A percentile compares a stretch with the other conserved stretches of the same genome.
Conservation (phyloP, 192 early-diverging fungal genomes). For the Umbelopsis isabellina region DNA sequence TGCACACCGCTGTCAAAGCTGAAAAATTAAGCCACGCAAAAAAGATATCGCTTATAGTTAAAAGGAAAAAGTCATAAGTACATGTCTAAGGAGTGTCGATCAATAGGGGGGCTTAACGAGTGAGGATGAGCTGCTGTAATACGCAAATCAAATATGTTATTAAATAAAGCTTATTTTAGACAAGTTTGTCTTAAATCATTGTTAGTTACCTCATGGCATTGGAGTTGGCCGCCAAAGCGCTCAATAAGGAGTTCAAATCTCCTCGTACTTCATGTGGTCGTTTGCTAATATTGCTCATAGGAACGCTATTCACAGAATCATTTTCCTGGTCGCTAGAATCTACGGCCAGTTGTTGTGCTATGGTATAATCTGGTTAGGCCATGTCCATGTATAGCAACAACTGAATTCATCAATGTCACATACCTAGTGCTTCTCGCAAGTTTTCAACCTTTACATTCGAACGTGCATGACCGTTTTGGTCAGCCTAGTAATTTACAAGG, state of each 20-base stretch:
- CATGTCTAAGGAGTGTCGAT: not conserved
- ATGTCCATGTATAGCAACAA: no score
- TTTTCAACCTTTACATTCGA: constrained; percentile 10
- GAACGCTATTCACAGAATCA: constrained; percentile 18
- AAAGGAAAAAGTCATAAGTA: not conserved
- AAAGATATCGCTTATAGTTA: no score
- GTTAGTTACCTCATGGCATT: constrained; percentile 6
- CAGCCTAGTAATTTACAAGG: not conserved
- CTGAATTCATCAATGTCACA: no score
- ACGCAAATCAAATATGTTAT: not conserved
- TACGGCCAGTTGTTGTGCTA: not conserved
- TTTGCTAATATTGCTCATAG: not conserved
- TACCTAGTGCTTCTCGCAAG: constrained; percentile 8
- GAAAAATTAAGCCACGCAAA: no score
- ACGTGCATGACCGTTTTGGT: not conserved
- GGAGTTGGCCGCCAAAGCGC: constrained; percentile 1
- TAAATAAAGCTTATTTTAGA: no score
- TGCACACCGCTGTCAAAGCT: no score
- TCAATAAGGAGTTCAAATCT: constrained; percentile 11
- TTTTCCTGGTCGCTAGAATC: constrained; percentile 13
- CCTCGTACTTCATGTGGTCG: constrained; percentile 9
- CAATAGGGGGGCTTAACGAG: constrained; percentile 10
- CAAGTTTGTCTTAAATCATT: not conserved
- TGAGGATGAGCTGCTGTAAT: constrained; percentile 2
- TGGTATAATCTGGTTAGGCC: not conserved